Base-by-base conservation (phyloP, 2,329 filamentous ascomycete species). In the Aspergillus oerlinghausenensis region DNA sequence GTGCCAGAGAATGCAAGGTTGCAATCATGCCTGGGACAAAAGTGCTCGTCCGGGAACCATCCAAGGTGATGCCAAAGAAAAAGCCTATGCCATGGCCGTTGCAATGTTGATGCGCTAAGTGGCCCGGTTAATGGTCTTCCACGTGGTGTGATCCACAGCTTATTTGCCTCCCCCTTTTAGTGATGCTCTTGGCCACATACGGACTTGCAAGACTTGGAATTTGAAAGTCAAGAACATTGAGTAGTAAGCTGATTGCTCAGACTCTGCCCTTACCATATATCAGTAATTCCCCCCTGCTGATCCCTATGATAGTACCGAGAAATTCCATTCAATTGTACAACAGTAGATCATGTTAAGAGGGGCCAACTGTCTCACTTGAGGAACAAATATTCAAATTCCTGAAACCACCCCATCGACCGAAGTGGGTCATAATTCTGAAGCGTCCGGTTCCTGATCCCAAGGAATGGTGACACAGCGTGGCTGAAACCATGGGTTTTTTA, bases 1-100 rank as follows among this genome's bases (percentile, higher is more conserved):
- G 49, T 55, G 50, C 28, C 68, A 75, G 59, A 68, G 69, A 43
- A 68, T 75, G 65, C 60, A 69, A 42, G 67, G 64, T 4, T 73
- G 72, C 52, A 63, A 63, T 38, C 75, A 78, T 60, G 75, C 53
- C n/a, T 77, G 70, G 65, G 74, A 77, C 54, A 75, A 77, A 58
- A 60, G 52, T n/a, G 60, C 65, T 6, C 55, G 53, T 49, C 55
- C 64, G 28, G 71, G 67, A 25, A 67, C 67, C 10, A 56, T 65
- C 47, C 58, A 72, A 48, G 60, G 58, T 23, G 55, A 66, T 51
- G 67, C 65, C n/a, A 71, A 67, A 54, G 67, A 74, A 25, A 67
- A 69, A 55, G 69, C 69, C 11, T 76, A 77, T 59, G 56, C 55
- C 1, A 53, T 75, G 55, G 71, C 66, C 2, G 61, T 73, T 48